These are phyloP conservation scores for Mycena amicta DNA, from an alignment of 768 basidiomycete species.

Conservation along the genomic window DNA sequence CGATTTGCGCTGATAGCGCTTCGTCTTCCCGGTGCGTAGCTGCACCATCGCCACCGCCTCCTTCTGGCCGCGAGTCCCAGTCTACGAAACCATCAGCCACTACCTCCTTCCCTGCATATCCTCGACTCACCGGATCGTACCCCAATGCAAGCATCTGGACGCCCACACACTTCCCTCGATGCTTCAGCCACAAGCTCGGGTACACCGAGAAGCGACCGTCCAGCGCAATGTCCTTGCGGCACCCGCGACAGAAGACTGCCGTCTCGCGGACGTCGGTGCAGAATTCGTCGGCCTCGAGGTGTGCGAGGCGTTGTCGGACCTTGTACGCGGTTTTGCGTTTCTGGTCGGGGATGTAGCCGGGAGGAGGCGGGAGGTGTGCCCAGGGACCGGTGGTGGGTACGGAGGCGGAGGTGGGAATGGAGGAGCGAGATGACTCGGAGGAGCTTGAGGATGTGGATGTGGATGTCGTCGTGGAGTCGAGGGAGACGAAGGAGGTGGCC, in stretches of 20 bases:
- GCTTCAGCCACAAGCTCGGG: background rate
- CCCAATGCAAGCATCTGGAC: background rate
- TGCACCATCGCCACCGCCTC: too few species aligned
- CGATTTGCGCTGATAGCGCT: too few species aligned
- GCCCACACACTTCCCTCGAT: background rate
- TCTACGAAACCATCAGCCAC: too few species aligned
- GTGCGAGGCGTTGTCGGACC: background rate
- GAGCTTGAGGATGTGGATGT: too few species aligned
- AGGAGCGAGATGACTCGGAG: too few species aligned
- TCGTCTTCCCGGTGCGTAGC: too few species aligned
- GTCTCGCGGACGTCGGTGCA: background rate
- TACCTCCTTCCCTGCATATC: too few species aligned
- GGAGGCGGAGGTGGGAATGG: too few species aligned
- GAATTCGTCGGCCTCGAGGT: background rate
- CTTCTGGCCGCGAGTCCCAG: too few species aligned
- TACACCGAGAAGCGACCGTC: background rate
- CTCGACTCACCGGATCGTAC: background rate
- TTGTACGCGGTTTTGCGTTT: background rate
- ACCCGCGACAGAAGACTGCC: background rate
- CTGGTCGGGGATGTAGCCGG: background rate
- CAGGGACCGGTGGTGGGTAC: too few species aligned
- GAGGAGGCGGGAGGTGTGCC: background rate
- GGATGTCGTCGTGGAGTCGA: too few species aligned
- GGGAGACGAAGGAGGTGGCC: too few species aligned
- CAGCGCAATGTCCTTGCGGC: background rate